Evolutionary conservation across 805 yeast species (phyloP).

Genomic region (Saturnispora bothae): DNA sequence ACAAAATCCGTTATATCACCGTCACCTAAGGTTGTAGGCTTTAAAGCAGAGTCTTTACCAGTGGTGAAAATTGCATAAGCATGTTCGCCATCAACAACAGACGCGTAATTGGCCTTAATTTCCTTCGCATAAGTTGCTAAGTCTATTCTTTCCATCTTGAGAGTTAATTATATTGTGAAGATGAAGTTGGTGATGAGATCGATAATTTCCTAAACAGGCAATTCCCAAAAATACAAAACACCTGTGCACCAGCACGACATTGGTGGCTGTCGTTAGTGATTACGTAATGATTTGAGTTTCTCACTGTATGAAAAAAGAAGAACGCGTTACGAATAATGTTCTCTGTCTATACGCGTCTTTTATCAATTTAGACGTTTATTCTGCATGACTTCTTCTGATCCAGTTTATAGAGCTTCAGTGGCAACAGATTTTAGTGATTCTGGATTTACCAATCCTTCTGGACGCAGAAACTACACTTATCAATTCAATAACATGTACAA

Average conservation of each 20-base stretch:
- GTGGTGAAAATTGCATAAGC: constrained; percentile 80
- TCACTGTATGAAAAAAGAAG: too few relatives aligned
- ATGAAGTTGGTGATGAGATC: too few relatives aligned
- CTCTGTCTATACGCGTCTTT: too few relatives aligned
- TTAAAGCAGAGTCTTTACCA: constrained; percentile 40
- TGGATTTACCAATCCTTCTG: constrained; percentile 14
- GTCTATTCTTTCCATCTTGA: constrained; percentile 53
- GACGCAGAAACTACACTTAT: constrained; percentile 33
- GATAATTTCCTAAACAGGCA: too few relatives aligned
- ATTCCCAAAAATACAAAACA: too few relatives aligned
- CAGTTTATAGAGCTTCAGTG: not conserved
- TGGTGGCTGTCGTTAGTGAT: too few relatives aligned
- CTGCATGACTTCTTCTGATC: not conserved
- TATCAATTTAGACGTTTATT: too few relatives aligned
- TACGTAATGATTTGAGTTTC: too few relatives aligned
- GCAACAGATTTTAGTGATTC: constrained; percentile 11
- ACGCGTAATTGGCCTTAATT: constrained; percentile 65
- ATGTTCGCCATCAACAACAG: constrained; percentile 68
- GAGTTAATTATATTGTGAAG: too few relatives aligned
- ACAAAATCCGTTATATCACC: constrained; percentile 72
- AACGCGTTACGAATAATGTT: too few relatives aligned
- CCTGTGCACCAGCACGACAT: too few relatives aligned
- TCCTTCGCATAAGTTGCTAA: constrained; percentile 62
- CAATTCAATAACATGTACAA: constrained; percentile 54
- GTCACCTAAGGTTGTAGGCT: constrained; percentile 41